phyloP scores from a whole-genome alignment of 352 stramenopile genomes.

The Lagenidium giganteum region DNA sequence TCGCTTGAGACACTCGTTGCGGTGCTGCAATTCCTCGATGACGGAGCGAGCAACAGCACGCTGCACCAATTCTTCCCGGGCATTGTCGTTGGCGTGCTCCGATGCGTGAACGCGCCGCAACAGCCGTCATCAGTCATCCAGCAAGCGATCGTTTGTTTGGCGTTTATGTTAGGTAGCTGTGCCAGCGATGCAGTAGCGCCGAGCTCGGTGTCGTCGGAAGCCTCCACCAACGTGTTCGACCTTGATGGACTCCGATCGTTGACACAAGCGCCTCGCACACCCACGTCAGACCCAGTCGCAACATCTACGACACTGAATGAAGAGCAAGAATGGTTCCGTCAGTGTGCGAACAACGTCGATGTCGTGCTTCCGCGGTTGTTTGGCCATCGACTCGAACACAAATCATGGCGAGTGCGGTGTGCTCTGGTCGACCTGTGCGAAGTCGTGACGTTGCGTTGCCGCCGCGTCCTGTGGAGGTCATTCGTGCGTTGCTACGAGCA shows the following conservation, averaged over 20 bases:
- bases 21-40: constrained; percentile 31
- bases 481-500: constrained; percentile 82
- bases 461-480: constrained; percentile 31
- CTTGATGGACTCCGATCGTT: constrained; percentile 11
- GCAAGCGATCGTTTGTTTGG: constrained; percentile 51
- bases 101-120: constrained; percentile 52
- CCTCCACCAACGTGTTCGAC: constrained; percentile 8
- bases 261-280: too few species aligned
- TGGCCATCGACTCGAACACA: constrained; percentile 19
- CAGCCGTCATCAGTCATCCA: constrained; percentile 63
- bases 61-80: constrained; percentile 73
- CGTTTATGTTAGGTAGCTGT: constrained; percentile 25
- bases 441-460: constrained; percentile 48
- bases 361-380: constrained; percentile 60
- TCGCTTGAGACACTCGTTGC: constrained; percentile 34
- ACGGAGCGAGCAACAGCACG: constrained; percentile 22
- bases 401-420: constrained; percentile 58
- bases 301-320: too few species aligned
- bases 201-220: too few species aligned
- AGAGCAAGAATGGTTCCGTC: constrained; percentile 35
- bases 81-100: constrained; percentile 57
- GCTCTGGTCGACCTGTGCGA: constrained; percentile 59
- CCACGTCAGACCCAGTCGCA: too few species aligned
- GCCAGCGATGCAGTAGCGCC: constrained; percentile 16
- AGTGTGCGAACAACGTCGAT: constrained; percentile 58